Base-by-base conservation (phyloP, 495 filamentous ascomycete species). In the Penicillium soppii region DNA sequence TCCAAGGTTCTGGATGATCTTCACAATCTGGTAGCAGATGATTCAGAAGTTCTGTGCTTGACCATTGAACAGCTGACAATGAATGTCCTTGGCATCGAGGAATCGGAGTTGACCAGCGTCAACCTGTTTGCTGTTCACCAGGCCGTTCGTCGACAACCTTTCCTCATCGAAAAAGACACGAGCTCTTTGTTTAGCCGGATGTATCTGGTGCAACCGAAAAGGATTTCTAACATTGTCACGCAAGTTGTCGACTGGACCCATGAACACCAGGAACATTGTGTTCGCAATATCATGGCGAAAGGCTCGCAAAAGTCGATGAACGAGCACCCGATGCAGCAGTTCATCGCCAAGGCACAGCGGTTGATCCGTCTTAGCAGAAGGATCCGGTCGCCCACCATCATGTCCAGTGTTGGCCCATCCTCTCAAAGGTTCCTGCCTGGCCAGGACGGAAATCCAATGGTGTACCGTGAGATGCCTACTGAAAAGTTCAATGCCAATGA, bases 91-190 rank as follows among this genome's bases (percentile, higher is more conserved):
- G 74, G 69, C 23, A 67, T 74, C 16, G 54, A 68, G 4, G 48
- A 63, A 17, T 71, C 72, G 13, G 64, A 75, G 46, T 67, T 80
- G 35, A 76, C 79, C 3, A 63, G 76, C 5, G 65, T 77, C 25
- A 78, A 77, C 3, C 63, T 91, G 0, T 89, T 87, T 65, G 83
- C 87, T 1, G 81, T 92, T 5, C 87, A 90, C 52, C 81, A 76
- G 42, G 72, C 82, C 15, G 58, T 89, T 12, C 60, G 64, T 15
- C 60, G 55, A 1, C 37, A 59, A 43, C 55, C 70, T 1, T 74
- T 76, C 26, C 43, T 72, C 1, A 62, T 78, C 3, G 69, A 75
- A n/a, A 75, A 79, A 30, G 82, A 85, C 12, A 68, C 56, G 21
- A 68, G 54, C 43, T 83, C 68, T 36, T 47, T 60, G 37, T 78